phyloP scores from a whole-genome alignment of 345 rosid species.

The Eucalyptus pauciflora region DNA sequence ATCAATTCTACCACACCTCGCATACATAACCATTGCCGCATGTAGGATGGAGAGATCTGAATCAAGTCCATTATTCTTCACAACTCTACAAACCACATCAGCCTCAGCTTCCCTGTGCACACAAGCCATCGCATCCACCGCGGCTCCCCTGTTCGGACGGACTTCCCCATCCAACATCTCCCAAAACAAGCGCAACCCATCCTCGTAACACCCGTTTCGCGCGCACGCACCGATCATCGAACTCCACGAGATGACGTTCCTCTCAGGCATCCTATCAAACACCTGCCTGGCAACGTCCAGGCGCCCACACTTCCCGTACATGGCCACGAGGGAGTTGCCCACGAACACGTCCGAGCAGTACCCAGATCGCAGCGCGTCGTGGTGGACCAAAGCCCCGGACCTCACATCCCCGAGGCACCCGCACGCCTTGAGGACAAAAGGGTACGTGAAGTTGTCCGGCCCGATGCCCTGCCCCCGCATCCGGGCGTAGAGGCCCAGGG shows the following conservation, averaged over 20 bases:
- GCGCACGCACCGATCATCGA: constrained; percentile 12
- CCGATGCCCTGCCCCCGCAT: constrained; percentile 7
- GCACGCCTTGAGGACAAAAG: constrained; percentile 31
- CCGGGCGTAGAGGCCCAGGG: constrained; percentile 9
- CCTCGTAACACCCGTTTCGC: background rate
- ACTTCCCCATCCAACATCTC: constrained; percentile 11
- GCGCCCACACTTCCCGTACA: constrained; percentile 23
- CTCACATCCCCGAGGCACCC: constrained; percentile 1
- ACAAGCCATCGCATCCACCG: constrained; percentile 13
- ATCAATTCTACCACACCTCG: constrained; percentile 11
- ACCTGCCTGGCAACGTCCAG: background rate
- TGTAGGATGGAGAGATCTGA: constrained; percentile 2
- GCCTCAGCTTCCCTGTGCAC: constrained; percentile 1
- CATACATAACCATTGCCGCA: constrained; percentile 8
- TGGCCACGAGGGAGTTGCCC: constrained; percentile 23
- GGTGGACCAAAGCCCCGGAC: constrained; percentile 15
- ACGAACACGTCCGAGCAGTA: constrained; percentile 5
- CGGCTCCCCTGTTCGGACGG: background rate
- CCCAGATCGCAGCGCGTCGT: constrained; percentile 7
- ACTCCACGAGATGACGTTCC: constrained; percentile 20
- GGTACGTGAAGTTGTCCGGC: constrained; percentile 26
- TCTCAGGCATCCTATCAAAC: constrained; percentile 19
- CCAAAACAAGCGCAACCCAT: constrained; percentile 12
- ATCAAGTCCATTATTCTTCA: constrained; percentile 5
- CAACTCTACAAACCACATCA: constrained; percentile 3